Base-by-base conservation (phyloP, 2,329 filamentous ascomycete species). In the Plenodomus lindquistii region DNA sequence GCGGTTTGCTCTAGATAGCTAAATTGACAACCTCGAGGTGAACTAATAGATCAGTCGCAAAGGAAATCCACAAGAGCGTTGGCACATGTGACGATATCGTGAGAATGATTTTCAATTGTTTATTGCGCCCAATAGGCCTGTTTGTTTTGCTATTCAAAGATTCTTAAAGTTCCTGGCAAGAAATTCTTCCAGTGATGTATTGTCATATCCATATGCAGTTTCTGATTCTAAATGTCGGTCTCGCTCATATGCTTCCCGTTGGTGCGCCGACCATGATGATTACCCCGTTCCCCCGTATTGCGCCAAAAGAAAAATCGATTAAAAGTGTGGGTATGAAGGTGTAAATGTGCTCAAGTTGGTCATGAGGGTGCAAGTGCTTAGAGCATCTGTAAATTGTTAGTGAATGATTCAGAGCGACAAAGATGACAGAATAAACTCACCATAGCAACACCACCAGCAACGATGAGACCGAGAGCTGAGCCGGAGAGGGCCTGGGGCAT, bases 391-490 rank as follows among this genome's bases (percentile, higher is more conserved):
- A 2, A 6, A 8, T 10, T 15, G 46, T 50, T 42, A 49, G 52
- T 5, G 21, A 40, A 2, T 16, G 1, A 42, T 35, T 52, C 27
- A 44, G 4, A 50, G 22, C 44, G 52, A 37, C 44, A 46, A 20
- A 20, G 7, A 2, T 11, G 24, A 17, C 8, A 20, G 21, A n/a
- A 42, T 19, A 17, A 22, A 52, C 54, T 52, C 52, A 69, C 61
- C 44, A 71, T 20, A 46, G 65, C 68, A 52, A 66, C 67, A 58
- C 64, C 68, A 6, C 67, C 68, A 37, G 59, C 60, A 24, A 69
- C 44, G 35, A 70, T 22, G 24, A 64, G 39, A n/a, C 62, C 66
- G 34, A 70, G 42, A 34, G 59, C 62, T 11, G 60, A 63, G 35
- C 66, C 60, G n/a, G 61, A 55, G 29, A 62, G 44, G 42, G 57